Base-by-base conservation (phyloP, 108 stramenopile genomes). In the Cyclostephanos invisitatus region DNA sequence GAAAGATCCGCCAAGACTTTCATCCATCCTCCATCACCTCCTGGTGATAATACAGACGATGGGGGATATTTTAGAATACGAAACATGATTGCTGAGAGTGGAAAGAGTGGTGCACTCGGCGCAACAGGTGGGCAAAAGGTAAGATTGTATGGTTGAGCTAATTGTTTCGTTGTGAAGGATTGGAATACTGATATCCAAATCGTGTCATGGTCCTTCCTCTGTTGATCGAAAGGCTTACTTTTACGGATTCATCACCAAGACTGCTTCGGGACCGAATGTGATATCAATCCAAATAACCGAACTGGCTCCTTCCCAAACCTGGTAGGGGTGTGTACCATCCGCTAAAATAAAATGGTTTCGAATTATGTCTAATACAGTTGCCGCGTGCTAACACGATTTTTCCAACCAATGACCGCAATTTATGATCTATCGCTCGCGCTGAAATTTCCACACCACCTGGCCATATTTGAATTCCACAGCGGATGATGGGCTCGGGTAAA, bases 51-150 rank as follows among this genome's bases (percentile, higher is more conserved):
- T 51, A 67, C 73, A 10, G 86, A 83, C 37, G 83, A 86, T 56
- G 80, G 80, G 55, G 86, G 86, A 56, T 87, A 88, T 62, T 60
- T 75, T 12, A 83, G 64, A 25, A 83, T 90, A 29, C 48, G 62
- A 40, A 38, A 69, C 14, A 67, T 78, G 81, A 84, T 90, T 35
- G 24, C n/a, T 0, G 48, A 73, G 40, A 59, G 59, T 49, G 87
- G 87, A 12, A 49, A 60, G 7, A 53, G 64, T 35, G 89, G 89
- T 7, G 85, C 73, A 21, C 44, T 87, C 55, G 86, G 87, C 0
- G 20, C 25, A 27, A 60, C 44, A 29, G 89, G 89, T 2, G 89
- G 89, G 7, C 58, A 61, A 29, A 90, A 89, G 69, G 69, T 67
- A 37, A 54, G 49, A 49, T 21, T 12, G 7, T 48, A 9, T 67